Base-by-base conservation (phyloP, 192 early-diverging fungal genomes). In the Mycoemilia scoparia region DNA sequence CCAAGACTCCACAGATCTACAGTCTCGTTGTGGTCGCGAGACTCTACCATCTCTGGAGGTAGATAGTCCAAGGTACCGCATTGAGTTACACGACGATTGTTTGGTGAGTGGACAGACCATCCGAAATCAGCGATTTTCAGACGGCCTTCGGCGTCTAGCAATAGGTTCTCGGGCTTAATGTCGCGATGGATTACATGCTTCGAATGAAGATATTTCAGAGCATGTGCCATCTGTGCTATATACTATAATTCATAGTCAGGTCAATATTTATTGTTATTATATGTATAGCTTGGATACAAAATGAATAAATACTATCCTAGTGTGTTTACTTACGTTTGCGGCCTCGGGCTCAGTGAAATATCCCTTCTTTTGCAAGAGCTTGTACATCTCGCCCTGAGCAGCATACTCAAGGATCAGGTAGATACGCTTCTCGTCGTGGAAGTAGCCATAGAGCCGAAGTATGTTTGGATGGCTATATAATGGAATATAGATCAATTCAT, bases 101-200 rank as follows among this genome's bases (percentile, higher is more conserved):
- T 67, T 10, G 74, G 77, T 19, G 84, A 73, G 44, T 88, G 82
- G 7, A 96, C 87, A 1, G 82, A 84, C 91, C 91, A 96, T 1
- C 91, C 91, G 69, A 96, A 96, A 62, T 96, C 91, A 9, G 75
- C 83, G 50, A 96, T 89, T 41, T 93, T 93, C 25, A 96, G 63
- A 39, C 90, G 82, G 18, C 84, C 89, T 17, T 81, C 64, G 11
- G 71, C 41, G n/a, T 79, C 84, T 14, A 96, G 50, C 38, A 96
- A 51, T 37, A 96, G 44, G 35, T 96, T 96, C 45, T 93, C 89
- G 14, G 89, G 91, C 55, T 96, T 96, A 43, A 96, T 87, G 43
- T 96, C 91, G 30, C 91, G 64, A 43, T 96, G 91, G 45, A 96
- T 92, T 9, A 96, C 81, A 41, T 84, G 60, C 39, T 91, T 87